Base-by-base conservation (phyloP, 352 stramenopile species). In the Phytophthora palmivora region DNA sequence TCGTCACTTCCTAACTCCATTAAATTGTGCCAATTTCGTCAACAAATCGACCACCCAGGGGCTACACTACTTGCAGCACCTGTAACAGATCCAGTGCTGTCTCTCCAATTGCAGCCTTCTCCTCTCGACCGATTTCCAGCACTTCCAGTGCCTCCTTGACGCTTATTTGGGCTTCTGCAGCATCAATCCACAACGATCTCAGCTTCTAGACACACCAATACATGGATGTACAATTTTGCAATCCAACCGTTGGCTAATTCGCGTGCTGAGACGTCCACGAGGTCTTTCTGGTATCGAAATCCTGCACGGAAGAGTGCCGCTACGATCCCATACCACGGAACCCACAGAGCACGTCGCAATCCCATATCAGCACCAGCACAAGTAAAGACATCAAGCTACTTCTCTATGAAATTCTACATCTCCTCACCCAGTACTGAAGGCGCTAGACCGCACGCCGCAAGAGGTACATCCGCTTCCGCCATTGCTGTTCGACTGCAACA, bases 241-340 rank as follows among this genome's bases (percentile, higher is more conserved):
- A 4, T 34, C 22, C 22, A 12, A 90, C 84, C 84, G 19, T 76
- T 84, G 2, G 78, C 70, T 26, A 93, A 67, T 54, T 89, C 76
- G n/a, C 84, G 63, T 7, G 76, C 74, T 7, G 74, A 79, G 14
- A 91, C 26, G 6, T 73, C 74, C 2, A 50, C n/a, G 0, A 93
- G 38, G 33, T 93, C 84, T 9, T 67, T 62, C 45, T 73, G 72
- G 51, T 84, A 86, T 15, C 82, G 76, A 36, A 93, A 89, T 2
- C 84, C 84, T 4, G 79, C 75, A 15, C 82, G 74, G 22, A 89
- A 74, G 28, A 92, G 76, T 47, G 74, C 67, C 18, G 63, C 84
- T 92, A n/a, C 12, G 37, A 33, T 26, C 26, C 12, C 18, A 24
- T 1, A 73, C 6, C 6, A 24, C 19, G 18, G 34, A 41, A 18